Evolutionary conservation across 305 asterid genomes (phyloP).

Genomic region (Caryopteris hybrid): DNA sequence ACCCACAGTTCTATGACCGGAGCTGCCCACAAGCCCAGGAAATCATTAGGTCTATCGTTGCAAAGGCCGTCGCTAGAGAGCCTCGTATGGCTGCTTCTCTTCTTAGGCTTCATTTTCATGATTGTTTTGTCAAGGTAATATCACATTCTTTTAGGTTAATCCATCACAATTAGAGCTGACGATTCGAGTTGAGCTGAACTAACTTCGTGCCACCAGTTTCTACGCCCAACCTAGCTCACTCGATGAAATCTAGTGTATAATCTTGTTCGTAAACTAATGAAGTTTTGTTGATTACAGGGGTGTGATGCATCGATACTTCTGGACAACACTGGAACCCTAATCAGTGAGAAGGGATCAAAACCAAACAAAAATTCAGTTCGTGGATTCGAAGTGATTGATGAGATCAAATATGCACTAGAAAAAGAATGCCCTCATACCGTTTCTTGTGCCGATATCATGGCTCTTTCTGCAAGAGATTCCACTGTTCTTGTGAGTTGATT

Average conservation of each 20-base stretch:
- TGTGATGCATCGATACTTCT: constrained; percentile 56
- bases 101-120: constrained; percentile 86
- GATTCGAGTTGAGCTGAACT: background rate
- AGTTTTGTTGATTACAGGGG: constrained; percentile 25
- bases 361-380: constrained; percentile 57
- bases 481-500: constrained; percentile 54
- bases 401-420: constrained; percentile 53
- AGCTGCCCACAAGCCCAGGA: constrained; percentile 66
- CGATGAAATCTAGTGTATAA: background rate
- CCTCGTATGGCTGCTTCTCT: constrained; percentile 98
- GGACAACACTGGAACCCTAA: constrained; percentile 32
- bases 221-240: too few species aligned
- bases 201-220: too few species aligned
- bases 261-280: background rate
- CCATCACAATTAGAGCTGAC: too few species aligned
- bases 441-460: constrained; percentile 80
- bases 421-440: constrained; percentile 53
- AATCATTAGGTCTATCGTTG: constrained; percentile 59
- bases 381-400: constrained; percentile 57
- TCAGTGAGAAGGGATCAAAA: constrained; percentile 40
- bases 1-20: constrained; percentile 71
- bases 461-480: constrained; percentile 85
- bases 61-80: constrained; percentile 72
- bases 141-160: too few species aligned
- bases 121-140: constrained; percentile 95